A percentile compares a stretch with the other conserved stretches of the same genome.
phyloP scores from a whole-genome alignment of 169 alveolate species.

The Toxoplasma gondii region DNA sequence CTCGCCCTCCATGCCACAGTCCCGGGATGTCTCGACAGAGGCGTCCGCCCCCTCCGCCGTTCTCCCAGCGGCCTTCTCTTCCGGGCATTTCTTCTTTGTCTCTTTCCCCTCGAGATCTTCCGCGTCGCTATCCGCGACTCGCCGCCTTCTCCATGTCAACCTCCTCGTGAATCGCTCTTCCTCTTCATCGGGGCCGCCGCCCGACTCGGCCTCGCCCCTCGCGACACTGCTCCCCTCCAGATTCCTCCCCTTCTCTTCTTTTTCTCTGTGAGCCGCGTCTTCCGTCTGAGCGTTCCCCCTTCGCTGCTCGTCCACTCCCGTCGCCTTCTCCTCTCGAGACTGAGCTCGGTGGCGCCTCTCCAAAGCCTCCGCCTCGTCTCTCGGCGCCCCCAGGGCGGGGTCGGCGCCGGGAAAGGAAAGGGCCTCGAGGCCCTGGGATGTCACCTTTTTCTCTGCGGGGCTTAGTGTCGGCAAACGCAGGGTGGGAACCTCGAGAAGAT shows the following conservation, averaged over 20 bases:
- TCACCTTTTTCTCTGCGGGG: not conserved
- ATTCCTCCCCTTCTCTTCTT: not conserved
- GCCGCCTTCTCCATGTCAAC: not conserved
- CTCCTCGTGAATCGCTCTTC: not conserved
- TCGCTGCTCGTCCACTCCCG: not conserved
- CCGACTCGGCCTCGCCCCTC: not conserved
- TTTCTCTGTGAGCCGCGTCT: not conserved
- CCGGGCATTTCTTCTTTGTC: no score
- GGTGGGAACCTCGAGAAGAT: not conserved
- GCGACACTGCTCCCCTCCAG: not conserved
- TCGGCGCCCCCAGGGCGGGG: not conserved
- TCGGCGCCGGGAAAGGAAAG: not conserved
- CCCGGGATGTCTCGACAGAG: no score
- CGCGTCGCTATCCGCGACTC: not conserved
- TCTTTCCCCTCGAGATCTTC: not conserved
- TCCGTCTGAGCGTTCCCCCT: not conserved
- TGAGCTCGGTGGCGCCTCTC: not conserved
- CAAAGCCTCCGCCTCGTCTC: not conserved
- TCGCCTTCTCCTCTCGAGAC: not conserved
- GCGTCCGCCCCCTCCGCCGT: no score
- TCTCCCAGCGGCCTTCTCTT: no score
- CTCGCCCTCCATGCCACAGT: no score
- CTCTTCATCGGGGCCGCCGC: not conserved
- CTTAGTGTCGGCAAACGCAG: slow-evolving; percentile 11
- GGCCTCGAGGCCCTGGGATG: not conserved